Conservation (phyloP, 1,139 yeast species). For the Hansenula lynferdii region DNA sequence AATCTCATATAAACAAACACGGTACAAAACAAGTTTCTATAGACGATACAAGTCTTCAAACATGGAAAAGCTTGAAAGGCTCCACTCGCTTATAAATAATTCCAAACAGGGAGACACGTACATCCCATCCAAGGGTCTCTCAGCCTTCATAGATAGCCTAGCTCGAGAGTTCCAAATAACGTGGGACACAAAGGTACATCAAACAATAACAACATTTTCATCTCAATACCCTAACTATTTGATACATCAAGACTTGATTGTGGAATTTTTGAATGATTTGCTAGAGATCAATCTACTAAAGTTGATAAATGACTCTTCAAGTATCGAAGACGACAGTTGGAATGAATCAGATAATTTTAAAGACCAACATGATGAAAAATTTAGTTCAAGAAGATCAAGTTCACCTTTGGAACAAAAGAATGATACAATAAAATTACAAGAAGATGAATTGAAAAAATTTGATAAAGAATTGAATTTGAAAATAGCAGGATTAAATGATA, state of each 20-base stretch:
- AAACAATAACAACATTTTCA: constrained; percentile 1
- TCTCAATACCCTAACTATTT: constrained; percentile 2
- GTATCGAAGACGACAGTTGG: too few species aligned
- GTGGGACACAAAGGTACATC: not conserved
- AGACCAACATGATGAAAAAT: not conserved
- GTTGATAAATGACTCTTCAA: too few species aligned
- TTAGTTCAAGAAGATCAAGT: not conserved
- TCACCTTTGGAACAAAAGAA: not conserved
- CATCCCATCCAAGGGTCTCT: too few species aligned
- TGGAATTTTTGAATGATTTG: constrained; percentile 5
- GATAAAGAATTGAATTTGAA: not conserved
- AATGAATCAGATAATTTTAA: too few species aligned
- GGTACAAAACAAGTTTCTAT: too few species aligned
- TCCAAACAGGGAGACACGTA: too few species aligned
- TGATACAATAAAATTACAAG: not conserved
- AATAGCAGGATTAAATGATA: not conserved
- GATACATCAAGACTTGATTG: not conserved
- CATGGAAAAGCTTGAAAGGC: too few species aligned
- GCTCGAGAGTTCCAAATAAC: not conserved
- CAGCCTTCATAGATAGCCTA: too few species aligned
- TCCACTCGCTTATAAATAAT: too few species aligned
- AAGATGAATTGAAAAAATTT: not conserved
- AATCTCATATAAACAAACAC: too few species aligned
- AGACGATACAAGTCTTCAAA: too few species aligned
- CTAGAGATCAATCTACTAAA: constrained; percentile 1